Evolutionary conservation across 2,329 filamentous ascomycete genomes (phyloP).

Genomic region (Penicillium sclerotiorum): DNA sequence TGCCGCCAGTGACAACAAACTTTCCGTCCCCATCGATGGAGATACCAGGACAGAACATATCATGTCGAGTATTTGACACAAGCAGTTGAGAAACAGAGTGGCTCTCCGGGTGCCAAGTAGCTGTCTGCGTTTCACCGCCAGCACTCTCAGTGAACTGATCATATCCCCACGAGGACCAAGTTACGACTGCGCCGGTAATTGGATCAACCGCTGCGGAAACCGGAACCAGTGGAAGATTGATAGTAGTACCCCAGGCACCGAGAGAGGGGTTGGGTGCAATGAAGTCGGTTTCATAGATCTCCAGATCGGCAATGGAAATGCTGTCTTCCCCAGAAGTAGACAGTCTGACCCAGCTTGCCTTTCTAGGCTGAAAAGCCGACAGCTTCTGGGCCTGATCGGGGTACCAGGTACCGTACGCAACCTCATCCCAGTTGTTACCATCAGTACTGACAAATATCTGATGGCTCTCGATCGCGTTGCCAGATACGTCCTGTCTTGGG

Average conservation of each 20-base stretch:
- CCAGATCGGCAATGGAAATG: constrained; percentile 13
- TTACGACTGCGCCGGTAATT: constrained; percentile 13
- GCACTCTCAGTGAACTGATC: constrained; percentile 2
- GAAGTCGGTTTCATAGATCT: constrained; percentile 12
- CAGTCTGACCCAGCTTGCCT: constrained; percentile 9
- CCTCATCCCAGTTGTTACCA: constrained; percentile 9
- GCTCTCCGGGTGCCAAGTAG: constrained; percentile 8
- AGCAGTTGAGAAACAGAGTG: constrained; percentile 14
- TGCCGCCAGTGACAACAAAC: constrained; percentile 59
- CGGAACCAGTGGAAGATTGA: constrained; percentile 31
- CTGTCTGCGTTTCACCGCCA: constrained; percentile 14
- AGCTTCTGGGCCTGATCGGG: constrained; percentile 11
- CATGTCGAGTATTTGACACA: constrained; percentile 28
- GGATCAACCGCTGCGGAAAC: constrained; percentile 25
- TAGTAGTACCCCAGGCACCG: constrained; percentile 29
- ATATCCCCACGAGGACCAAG: constrained; percentile 23
- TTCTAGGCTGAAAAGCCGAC: constrained; percentile 13
- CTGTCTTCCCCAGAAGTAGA: constrained; percentile 1
- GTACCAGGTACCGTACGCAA: constrained; percentile 20
- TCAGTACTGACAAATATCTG: constrained; percentile 5
- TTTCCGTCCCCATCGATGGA: constrained; percentile 52
- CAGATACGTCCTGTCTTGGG: background rate
- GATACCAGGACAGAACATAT: constrained; percentile 50
- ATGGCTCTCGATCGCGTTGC: background rate
- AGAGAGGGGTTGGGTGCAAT: constrained; percentile 9